These are phyloP conservation scores for Naganishia randhawae DNA, from an alignment of 768 basidiomycete genomes.

Conservation along the genomic window DNA sequence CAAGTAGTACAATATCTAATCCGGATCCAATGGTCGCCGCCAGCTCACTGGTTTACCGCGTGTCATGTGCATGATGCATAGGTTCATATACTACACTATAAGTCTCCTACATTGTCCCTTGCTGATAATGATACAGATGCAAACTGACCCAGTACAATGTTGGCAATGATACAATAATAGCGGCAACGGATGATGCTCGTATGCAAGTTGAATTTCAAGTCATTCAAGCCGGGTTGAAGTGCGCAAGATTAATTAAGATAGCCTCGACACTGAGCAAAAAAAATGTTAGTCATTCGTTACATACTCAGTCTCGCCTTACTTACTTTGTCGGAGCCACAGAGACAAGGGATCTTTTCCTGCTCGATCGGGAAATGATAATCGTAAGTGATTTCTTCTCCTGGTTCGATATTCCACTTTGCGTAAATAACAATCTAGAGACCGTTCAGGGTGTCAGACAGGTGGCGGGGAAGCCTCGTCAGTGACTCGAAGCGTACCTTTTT, in stretches of 20 bases:
- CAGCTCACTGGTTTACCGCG: too few species aligned
- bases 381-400: slow-evolving; percentile 97
- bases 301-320: slow-evolving; percentile 25
- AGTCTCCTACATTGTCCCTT: slow-evolving; percentile 6
- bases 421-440: slow-evolving; percentile 87
- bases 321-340: slow-evolving; percentile 66
- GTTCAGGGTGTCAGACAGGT: not conserved
- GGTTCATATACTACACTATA: not conserved
- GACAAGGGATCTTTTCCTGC: slow-evolving; percentile 84
- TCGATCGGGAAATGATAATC: slow-evolving; percentile 99
- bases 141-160: slow-evolving; percentile 9
- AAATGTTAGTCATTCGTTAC: not conserved
- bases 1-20: too few species aligned
- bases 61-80: not conserved
- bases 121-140: slow-evolving; percentile 14
- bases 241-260: slow-evolving; percentile 77
- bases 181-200: not conserved
- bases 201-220: not conserved
- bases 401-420: slow-evolving; percentile 90
- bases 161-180: slow-evolving; percentile 5
- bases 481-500: slow-evolving; percentile 46
- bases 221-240: not conserved
- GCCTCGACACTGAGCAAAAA: slow-evolving; percentile 69
- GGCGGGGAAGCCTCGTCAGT: not conserved
- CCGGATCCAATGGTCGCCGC: too few species aligned